phyloP scores from a whole-genome alignment of 371 early-diverging fungal genomes.

The Lichtheimia corymbifera region DNA sequence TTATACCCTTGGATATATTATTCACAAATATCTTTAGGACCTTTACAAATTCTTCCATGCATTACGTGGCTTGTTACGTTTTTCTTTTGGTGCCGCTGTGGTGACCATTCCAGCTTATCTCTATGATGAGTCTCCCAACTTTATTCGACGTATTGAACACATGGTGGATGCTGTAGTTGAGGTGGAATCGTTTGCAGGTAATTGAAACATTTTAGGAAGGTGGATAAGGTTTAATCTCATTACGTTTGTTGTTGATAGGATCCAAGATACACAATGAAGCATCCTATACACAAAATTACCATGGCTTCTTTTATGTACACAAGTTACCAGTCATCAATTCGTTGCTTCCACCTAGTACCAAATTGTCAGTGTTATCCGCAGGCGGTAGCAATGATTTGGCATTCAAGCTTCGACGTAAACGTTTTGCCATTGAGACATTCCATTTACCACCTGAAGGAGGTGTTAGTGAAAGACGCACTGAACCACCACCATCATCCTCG shows the following conservation, averaged over 20 bases:
- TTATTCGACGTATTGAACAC: constrained; percentile 78
- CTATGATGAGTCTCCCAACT: constrained; percentile 58
- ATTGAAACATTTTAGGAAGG: background rate
- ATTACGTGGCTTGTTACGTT: constrained; percentile 76
- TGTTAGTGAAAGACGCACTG: constrained; percentile 67
- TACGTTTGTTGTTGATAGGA: constrained; percentile 27
- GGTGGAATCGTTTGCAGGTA: constrained; percentile 92
- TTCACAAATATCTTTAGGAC: constrained; percentile 37
- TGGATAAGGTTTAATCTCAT: constrained; percentile 2
- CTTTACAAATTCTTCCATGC: constrained; percentile 74
- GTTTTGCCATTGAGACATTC: constrained; percentile 90
- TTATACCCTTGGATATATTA: background rate
- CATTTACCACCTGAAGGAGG: constrained; percentile 92
- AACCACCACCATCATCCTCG: constrained; percentile 25
- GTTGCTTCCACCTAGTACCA: constrained; percentile 72
- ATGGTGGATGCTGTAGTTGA: constrained; percentile 85
- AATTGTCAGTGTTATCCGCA: constrained; percentile 66
- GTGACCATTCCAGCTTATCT: constrained; percentile 83
- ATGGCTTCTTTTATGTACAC: constrained; percentile 88
- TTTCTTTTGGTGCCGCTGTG: constrained; percentile 76
- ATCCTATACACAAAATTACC: constrained; percentile 72
- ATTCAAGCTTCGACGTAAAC: constrained; percentile 84
- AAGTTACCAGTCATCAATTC: constrained; percentile 80
- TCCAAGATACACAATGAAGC: constrained; percentile 46
- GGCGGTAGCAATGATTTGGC: constrained; percentile 76